Evolutionary conservation across 108 stramenopile genomes (phyloP), one percentile per base, ranked within the genome.

Genomic region (Skeletonema tropicum): DNA sequence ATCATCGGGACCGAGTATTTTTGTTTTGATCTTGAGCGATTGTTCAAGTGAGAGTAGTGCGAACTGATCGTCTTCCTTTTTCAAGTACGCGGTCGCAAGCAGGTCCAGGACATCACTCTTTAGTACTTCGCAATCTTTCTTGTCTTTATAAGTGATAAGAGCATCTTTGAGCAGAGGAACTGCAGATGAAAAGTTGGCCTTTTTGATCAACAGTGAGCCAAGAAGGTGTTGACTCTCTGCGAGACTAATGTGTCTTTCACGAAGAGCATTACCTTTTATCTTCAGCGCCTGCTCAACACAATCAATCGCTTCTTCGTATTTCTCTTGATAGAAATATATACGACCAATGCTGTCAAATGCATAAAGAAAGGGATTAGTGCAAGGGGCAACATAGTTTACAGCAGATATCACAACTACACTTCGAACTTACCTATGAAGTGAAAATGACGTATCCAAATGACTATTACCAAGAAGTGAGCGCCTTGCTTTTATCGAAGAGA

Each of bases 371-470:
- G 19, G 52, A 23, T 55, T 21, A 55, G 52, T 55, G 23, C 9
- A 55, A 2, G 23, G 52, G 10, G 1, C n/a, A 36, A 25, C 11
- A 21, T 49, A 79, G 5, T 57, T 33, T 25, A 46, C 0, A 14
- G 6, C 21, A 11, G 48, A 39, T 6, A 25, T 45, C 32, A 39
- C 31, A 36, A 38, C 52, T 55, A 23, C 15, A 58, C 73, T n/a
- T n/a, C n/a, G n/a, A n/a, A n/a, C n/a, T 79, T 57, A 82, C 67
- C 71, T 73, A 58, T 86, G 86, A 21, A 86, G 60, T 30, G 86
- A 84, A 46, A 70, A 84, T 15, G 83, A 79, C 35, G 77, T 72
- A 49, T 86, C 83, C 58, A 86, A 71, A 74, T 83, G 78, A 57
- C 81, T 58, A n/a, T 64, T 30, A 17, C 83, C 83, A 4, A 86